Base-by-base conservation (phyloP, 2,329 filamentous ascomycete genomes). In the Sporothrix euskadiensis region DNA sequence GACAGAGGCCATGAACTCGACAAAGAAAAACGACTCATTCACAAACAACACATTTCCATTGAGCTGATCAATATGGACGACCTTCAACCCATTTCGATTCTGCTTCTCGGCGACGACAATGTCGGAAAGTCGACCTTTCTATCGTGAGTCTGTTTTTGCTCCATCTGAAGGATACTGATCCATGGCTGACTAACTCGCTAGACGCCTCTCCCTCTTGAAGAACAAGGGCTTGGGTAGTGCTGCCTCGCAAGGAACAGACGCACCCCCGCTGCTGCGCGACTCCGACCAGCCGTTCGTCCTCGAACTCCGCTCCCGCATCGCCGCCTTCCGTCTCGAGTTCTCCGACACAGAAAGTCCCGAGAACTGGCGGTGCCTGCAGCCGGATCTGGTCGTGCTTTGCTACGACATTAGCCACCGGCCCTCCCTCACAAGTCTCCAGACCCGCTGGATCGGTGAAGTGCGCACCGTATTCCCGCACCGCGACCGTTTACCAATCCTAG, bases 101-200 rank as follows among this genome's bases (percentile, higher is more conserved):
- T 90, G 39, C 79, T 90, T 26, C 81, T 90, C n/a, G 88, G 88
- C 44, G 88, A 90, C 79, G 84, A 86, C 74, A 83, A 83, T 77
- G 87, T 87, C 75, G 88, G 88, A 72, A 90, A 90, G 80, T 88
- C 87, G 30, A 88, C 85, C 0, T 89, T 90, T 79, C 79, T 90
- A 77, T 88, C 88, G 88, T 90, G 78, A 19, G 44, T 49, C 44
- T 76, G 88, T 85, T 10, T n/a, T 26, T 22, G 39, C 6, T 22
- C 26, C 26, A 19, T 30, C 26, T n/a, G 22, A 63, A 75, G 71
- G 73, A 44, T 73, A 72, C 66, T 71, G 73, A 59, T 73, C 26
- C 39, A 70, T 76, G 69, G 35, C 73, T 63, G 26, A 14, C 52
- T 26, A 30, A 56, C 10, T 56, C 73, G 44, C 71, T 39, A 90